phyloP scores from a whole-genome alignment of 176 grass and related monocot genomes.

The Echinochloa phyllopogon region DNA sequence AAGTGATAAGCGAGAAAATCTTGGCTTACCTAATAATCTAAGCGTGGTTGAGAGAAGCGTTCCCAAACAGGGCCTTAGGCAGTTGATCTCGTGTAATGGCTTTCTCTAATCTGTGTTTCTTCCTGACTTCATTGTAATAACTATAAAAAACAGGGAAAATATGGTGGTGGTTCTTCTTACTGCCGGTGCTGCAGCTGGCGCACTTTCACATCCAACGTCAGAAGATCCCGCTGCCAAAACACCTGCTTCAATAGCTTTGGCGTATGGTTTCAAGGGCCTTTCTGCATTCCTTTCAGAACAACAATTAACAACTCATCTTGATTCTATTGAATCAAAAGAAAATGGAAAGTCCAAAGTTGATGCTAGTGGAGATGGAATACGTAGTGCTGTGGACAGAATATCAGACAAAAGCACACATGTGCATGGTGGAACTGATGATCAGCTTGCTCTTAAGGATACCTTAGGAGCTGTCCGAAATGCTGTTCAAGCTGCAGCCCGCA shows the following conservation, averaged over 20 bases:
- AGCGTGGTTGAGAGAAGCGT: no score
- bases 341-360: slow-evolving; percentile 17
- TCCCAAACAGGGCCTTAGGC: neutral
- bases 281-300: slow-evolving; percentile 92
- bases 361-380: slow-evolving; percentile 29
- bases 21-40: no score
- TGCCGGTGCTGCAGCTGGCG: slow-evolving; percentile 72
- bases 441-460: slow-evolving; percentile 83
- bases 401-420: slow-evolving; percentile 58
- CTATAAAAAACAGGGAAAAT: slow-evolving; percentile 53
- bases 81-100: slow-evolving; percentile 1
- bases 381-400: slow-evolving; percentile 55
- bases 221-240: slow-evolving; percentile 72
- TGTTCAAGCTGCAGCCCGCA: slow-evolving; percentile 77
- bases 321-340: slow-evolving; percentile 63
- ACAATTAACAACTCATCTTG: slow-evolving; percentile 65
- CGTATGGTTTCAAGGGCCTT: slow-evolving; percentile 78
- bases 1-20: no score
- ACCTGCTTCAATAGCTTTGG: slow-evolving; percentile 69
- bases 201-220: slow-evolving; percentile 71
- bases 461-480: slow-evolving; percentile 72
- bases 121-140: neutral
- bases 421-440: slow-evolving; percentile 66
- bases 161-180: slow-evolving; percentile 74
- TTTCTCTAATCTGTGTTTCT: slow-evolving; percentile 31